phyloP scores from a whole-genome alignment of 768 basidiomycete species.

The Glaciozyma martinii region DNA sequence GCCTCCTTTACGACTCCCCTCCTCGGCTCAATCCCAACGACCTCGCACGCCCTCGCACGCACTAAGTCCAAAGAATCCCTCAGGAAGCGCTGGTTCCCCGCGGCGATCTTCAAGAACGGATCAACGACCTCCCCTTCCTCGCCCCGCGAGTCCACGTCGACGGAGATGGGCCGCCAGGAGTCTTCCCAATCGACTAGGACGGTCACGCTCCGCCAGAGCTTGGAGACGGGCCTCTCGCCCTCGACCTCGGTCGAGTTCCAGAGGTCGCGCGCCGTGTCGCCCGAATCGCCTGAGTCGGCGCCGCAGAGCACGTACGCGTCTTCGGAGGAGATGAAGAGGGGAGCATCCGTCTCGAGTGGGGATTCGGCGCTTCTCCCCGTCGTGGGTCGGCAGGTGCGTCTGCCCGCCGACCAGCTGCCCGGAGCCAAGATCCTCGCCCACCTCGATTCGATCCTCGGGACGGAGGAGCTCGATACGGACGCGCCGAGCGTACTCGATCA shows the following conservation, averaged over 20 bases:
- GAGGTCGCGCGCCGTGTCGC: slow-evolving; percentile 5
- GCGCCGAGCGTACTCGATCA: slow-evolving; percentile 62
- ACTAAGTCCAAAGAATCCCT: neutral
- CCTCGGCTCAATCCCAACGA: neutral
- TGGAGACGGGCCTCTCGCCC: neutral
- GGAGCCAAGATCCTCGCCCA: slow-evolving; percentile 28
- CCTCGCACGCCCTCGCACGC: neutral
- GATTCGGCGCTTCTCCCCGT: neutral
- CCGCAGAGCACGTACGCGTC: slow-evolving; percentile 22
- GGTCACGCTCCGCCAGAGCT: neutral
- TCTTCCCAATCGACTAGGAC: neutral
- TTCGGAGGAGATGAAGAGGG: slow-evolving; percentile 10
- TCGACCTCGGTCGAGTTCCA: neutral
- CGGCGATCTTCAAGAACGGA: neutral
- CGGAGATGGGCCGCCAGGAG: slow-evolving; percentile 1
- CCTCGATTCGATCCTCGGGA: slow-evolving; percentile 37
- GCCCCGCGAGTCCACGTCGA: neutral
- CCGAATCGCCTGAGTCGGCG: slow-evolving; percentile 9
- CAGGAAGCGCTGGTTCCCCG: neutral
- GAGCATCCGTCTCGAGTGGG: neutral
- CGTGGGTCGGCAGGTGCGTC: neutral
- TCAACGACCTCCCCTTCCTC: neutral
- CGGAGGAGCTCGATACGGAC: slow-evolving; percentile 28
- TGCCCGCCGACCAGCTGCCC: slow-evolving; percentile 10
- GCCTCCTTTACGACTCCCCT: neutral